Conservation (phyloP, 306 rosid species). For the Cucurbita ficifolia region DNA sequence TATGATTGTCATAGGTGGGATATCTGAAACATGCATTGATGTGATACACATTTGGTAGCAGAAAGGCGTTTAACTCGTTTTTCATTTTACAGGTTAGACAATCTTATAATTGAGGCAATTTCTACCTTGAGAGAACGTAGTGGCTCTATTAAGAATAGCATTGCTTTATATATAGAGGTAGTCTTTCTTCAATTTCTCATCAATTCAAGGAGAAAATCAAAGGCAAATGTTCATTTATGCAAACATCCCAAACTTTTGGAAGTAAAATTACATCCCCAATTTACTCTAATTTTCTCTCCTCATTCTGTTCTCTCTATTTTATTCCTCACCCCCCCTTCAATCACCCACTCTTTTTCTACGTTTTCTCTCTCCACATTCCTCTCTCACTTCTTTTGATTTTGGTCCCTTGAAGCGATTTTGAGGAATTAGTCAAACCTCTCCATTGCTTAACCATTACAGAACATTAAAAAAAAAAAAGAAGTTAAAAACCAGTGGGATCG, state of each 20-base stretch:
- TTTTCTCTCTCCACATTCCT: too few species aligned
- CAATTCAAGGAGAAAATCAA: neutral
- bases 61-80: neutral
- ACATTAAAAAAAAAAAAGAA: too few species aligned
- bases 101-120: constrained; percentile 77
- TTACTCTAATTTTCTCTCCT: too few species aligned
- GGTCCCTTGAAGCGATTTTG: too few species aligned
- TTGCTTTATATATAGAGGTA: constrained; percentile 85
- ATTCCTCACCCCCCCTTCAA: too few species aligned
- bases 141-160: constrained; percentile 80
- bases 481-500: neutral
- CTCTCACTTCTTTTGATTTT: too few species aligned
- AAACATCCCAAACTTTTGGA: too few species aligned
- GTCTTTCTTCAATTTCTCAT: neutral
- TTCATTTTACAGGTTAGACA: constrained; percentile 52
- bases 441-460: neutral
- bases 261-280: too few species aligned
- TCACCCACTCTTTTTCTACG: too few species aligned
- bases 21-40: neutral
- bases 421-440: neutral
- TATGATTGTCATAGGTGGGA: neutral
- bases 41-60: neutral
- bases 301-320: neutral
- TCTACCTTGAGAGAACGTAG: constrained; percentile 58
- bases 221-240: neutral